Evolutionary conservation across 352 stramenopile genomes (phyloP), one percentile per base, ranked within the genome.

Genomic region (Globisporangium takayamanum): DNA sequence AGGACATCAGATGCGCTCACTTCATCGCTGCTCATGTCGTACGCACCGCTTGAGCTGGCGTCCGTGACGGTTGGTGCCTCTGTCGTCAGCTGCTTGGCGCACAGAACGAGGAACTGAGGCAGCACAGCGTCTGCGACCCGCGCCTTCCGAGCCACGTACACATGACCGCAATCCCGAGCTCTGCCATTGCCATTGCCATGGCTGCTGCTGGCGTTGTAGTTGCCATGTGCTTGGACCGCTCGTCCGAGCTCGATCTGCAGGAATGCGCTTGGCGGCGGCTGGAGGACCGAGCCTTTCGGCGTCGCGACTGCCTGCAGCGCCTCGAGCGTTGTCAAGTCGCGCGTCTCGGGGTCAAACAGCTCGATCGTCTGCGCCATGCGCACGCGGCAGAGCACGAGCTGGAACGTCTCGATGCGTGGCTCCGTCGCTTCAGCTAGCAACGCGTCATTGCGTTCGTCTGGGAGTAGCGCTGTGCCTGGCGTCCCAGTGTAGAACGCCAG

Each of bases 381-480:
- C 14, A 79, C 73, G 52, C 69, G 73, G 37, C 73, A 81, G 39
- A 81, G 53, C 36, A 81, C 10, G 20, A 79, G 25, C 30, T 71
- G 77, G 51, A 77, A 76, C 11, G 30, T 73, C 30, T 68, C 59
- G 15, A 79, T 67, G 20, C 59, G 26, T 3, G 60, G 46, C 5
- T 11, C 15, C 7, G 44, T 37, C 1, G 12, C 47, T n/a, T n/a
- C n/a, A n/a, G 16, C 20, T 25, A 45, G 49, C 16, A 25, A 28
- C 36, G 47, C 15, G 3, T 2, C 8, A 25, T 33, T 18, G 3
- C 50, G 15, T 22, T 20, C 7, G 4, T 5, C 8, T 28, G 42
- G 53, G 3, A 45, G 39, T 14, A 49, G 44, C n/a, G 44, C 6
- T 11, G 44, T 26, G 10, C 44, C 44, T 11, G n/a, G n/a, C 20